These are phyloP conservation scores for Syncephalastrum racemosum DNA, from an alignment of 371 early-diverging fungal genomes.

Conservation along the genomic window DNA sequence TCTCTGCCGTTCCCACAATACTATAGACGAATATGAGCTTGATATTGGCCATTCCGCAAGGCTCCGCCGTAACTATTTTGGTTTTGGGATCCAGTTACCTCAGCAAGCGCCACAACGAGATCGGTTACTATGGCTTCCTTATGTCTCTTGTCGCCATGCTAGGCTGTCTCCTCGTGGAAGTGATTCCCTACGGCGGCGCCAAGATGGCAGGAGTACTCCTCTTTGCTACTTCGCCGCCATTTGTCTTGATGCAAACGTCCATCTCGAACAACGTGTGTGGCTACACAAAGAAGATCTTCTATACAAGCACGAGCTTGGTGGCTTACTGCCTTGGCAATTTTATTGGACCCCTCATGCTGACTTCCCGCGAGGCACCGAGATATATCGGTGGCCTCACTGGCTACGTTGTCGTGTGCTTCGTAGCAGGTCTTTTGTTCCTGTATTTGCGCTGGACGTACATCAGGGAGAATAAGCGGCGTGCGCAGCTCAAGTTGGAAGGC, in stretches of 20 bases:
- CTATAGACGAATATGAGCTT: no score
- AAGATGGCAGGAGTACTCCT: conserved; percentile 13
- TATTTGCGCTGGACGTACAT: conserved; percentile 26
- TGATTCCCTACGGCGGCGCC: conserved; percentile 6
- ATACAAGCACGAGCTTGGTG: conserved; percentile 12
- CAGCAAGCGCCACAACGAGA: conserved; percentile 16
- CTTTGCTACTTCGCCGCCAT: conserved; percentile 9
- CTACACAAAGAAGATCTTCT: conserved; percentile 26
- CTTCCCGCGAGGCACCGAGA: conserved; percentile 7
- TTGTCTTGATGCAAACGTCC: conserved; percentile 14
- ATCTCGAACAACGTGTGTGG: conserved; percentile 16
- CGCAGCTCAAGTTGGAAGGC: conserved; percentile 8
- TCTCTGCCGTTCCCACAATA: neutral
- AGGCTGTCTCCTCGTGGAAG: conserved; percentile 16
- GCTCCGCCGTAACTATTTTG: conserved; percentile 16
- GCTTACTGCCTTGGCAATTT: conserved; percentile 16
- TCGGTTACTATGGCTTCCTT: conserved; percentile 16
- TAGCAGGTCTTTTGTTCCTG: conserved; percentile 12
- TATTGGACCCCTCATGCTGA: conserved; percentile 37
- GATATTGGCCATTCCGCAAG: conserved; percentile 23
- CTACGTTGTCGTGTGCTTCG: conserved; percentile 20
- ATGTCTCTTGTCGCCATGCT: conserved; percentile 14
- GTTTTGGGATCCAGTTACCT: conserved; percentile 16
- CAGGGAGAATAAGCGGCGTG: conserved; percentile 20
- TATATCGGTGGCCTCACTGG: conserved; percentile 29